A percentile compares a stretch with the other conserved stretches of the same genome.
These are phyloP conservation scores for Kazachstania martiniae DNA, from an alignment of 805 yeast genomes.

Conservation along the genomic window DNA sequence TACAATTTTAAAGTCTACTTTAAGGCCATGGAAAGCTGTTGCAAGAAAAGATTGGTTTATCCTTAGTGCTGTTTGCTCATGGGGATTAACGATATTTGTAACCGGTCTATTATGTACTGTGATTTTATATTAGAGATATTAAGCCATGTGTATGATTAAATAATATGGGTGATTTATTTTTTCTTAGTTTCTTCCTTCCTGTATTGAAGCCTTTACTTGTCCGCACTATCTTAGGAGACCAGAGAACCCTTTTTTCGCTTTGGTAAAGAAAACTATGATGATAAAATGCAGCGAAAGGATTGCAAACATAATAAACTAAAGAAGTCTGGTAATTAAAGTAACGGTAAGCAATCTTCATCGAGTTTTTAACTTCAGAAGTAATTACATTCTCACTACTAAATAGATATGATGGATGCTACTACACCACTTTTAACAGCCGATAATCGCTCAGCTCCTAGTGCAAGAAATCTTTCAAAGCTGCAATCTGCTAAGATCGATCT, in stretches of 20 bases:
- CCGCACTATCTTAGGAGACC: no score
- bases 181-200: no score
- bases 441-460: conserved; percentile 4
- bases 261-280: no score
- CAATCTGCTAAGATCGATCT: conserved; percentile 17
- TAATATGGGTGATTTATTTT: no score
- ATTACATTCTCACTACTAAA: no score
- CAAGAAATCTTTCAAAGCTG: conserved; percentile 4
- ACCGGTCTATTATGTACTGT: conserved; percentile 8
- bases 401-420: conserved; percentile 12
- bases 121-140: neutral
- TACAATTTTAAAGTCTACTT: no score
- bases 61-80: conserved; percentile 8
- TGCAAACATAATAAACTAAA: neutral
- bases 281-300: neutral
- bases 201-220: no score
- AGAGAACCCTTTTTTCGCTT: no score
- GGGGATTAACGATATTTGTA: conserved; percentile 13
- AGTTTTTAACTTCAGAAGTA: no score
- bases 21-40: conserved; percentile 12
- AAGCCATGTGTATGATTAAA: neutral
- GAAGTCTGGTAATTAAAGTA: no score
- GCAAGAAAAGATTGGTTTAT: conserved; percentile 11
- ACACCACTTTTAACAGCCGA: conserved; percentile 13
- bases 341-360: no score